These are phyloP conservation scores for Xylariaceae sp. DNA, from an alignment of 2,329 filamentous ascomycete genomes.

Conservation along the genomic window DNA sequence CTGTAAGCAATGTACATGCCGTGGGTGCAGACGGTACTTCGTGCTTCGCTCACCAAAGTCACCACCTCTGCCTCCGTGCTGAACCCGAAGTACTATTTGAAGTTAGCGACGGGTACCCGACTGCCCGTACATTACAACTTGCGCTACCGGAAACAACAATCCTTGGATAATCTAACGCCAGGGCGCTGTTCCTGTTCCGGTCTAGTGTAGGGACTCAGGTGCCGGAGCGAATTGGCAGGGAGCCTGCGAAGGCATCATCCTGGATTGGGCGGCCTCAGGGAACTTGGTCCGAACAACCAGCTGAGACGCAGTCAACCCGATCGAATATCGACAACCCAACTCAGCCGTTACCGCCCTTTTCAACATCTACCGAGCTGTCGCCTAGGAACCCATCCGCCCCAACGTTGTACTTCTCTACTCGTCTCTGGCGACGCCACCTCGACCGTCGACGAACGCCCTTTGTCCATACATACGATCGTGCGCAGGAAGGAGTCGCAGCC, in stretches of 20 bases:
- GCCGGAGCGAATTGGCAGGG: no score
- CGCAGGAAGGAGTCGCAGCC: slow-evolving; percentile 2
- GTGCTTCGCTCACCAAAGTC: no score
- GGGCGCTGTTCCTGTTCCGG: slow-evolving; percentile 6
- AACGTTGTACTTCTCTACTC: neutral
- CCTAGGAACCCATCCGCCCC: neutral
- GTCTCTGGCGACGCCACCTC: neutral
- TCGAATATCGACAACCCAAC: neutral
- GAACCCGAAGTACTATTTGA: no score
- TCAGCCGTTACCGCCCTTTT: neutral
- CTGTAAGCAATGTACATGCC: neutral
- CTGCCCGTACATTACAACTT: no score
- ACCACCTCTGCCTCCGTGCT: no score
- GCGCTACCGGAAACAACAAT: neutral
- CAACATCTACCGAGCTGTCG: neutral
- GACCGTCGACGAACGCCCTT: slow-evolving; percentile 8
- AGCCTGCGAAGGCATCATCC: neutral
- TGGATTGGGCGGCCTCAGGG: slow-evolving; percentile 19
- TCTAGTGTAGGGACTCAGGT: neutral
- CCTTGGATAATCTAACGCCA: slow-evolving; percentile 19
- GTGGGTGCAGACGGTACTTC: no score
- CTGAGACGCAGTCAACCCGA: neutral
- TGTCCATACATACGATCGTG: neutral
- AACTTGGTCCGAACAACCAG: slow-evolving; percentile 9
- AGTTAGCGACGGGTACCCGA: no score